Percentiles rank a stretch among this genome's conserved stretches.
These are phyloP conservation scores for Hanseniaspora osmophila DNA, from an alignment of 805 yeast genomes.

Conservation along the genomic window DNA sequence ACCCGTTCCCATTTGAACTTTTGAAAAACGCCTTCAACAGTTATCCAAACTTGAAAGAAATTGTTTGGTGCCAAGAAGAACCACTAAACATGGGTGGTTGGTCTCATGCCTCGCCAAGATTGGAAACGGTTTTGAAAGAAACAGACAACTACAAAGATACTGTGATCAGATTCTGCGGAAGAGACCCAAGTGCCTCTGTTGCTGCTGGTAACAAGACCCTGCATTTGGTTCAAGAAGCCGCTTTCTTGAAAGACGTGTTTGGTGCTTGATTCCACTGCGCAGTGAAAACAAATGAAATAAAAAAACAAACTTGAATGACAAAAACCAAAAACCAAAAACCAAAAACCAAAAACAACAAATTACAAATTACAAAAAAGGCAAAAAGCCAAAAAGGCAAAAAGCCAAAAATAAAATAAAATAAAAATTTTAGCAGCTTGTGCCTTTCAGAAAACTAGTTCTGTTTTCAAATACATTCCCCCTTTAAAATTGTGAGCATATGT, in stretches of 20 bases:
- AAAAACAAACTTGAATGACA: no score
- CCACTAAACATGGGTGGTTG: constrained; percentile 94
- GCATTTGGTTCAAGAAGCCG: constrained; percentile 81
- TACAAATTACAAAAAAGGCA: no score
- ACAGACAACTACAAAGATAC: constrained; percentile 51
- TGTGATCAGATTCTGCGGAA: constrained; percentile 76
- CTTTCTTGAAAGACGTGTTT: constrained; percentile 71
- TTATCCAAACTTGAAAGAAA: constrained; percentile 72
- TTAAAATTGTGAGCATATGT: no score
- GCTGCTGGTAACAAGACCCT: constrained; percentile 92
- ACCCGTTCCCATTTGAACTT: constrained; percentile 98
- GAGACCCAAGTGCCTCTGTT: constrained; percentile 95
- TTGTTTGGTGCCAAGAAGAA: constrained; percentile 97
- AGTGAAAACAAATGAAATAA: no score
- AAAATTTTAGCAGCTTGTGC: no score
- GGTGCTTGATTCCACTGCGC: constrained; percentile 3
- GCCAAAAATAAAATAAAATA: no score
- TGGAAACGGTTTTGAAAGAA: constrained; percentile 60
- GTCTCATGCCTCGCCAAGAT: constrained; percentile 70
- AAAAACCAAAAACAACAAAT: no score
- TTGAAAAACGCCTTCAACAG: constrained; percentile 67
- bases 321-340: no score
- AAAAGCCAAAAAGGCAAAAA: no score
- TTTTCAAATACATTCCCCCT: no score
- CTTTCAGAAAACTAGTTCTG: no score